Evolutionary conservation across 345 rosid genomes (phyloP).

Genomic region (Eucalyptus fibrosa): DNA sequence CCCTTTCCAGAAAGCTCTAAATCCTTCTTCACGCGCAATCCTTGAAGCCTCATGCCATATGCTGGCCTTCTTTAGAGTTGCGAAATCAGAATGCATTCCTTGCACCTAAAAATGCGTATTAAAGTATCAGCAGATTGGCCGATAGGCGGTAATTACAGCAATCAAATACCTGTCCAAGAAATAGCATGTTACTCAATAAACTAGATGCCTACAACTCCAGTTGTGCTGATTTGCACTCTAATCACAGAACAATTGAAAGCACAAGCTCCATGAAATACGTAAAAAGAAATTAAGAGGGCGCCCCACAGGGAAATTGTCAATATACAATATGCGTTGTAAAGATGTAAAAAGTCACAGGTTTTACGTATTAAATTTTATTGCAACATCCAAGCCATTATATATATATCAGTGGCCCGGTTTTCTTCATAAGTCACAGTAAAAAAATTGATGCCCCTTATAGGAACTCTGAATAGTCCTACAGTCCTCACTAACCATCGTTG

Average conservation of each 20-base stretch:
- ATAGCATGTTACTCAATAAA: background rate
- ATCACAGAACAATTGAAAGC: background rate
- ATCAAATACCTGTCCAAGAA: background rate
- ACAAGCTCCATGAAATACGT: background rate
- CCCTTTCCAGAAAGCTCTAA: conserved; percentile 94
- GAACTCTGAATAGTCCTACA: background rate
- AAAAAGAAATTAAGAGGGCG: background rate
- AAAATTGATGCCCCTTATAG: background rate
- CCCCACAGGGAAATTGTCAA: background rate
- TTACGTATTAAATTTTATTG: background rate
- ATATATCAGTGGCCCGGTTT: background rate
- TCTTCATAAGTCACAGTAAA: background rate
- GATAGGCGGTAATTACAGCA: background rate
- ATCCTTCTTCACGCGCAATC: conserved; percentile 72
- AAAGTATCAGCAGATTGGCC: background rate
- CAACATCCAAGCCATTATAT: background rate
- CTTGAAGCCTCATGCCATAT: conserved; percentile 85
- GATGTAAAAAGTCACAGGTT: background rate
- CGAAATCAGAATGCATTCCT: conserved; percentile 82
- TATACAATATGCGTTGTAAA: background rate
- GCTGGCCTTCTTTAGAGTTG: conserved; percentile 52
- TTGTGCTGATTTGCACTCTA: background rate
- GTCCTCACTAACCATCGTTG: background rate
- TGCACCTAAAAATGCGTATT: conserved; percentile 36
- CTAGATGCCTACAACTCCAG: background rate